Evolutionary conservation across 2,329 filamentous ascomycete genomes (phyloP).

Genomic region (Fusarium pseudograminearum): DNA sequence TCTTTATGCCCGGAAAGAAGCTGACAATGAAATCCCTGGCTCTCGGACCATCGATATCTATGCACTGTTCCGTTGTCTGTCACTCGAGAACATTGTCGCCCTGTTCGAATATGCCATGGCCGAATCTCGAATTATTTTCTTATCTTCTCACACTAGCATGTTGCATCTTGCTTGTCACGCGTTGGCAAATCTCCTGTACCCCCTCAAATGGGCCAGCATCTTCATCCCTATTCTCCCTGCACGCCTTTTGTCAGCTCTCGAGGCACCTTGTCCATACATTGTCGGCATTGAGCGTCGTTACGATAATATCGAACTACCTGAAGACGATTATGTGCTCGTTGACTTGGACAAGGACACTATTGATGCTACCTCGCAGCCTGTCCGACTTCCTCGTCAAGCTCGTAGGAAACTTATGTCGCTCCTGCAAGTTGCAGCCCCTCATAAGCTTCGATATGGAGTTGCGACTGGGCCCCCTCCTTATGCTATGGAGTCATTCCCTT

Average conservation of each 20-base stretch:
- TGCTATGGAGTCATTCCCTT: slow-evolving; percentile 91
- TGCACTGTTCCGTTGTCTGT: slow-evolving; percentile 89
- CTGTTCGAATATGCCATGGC: slow-evolving; percentile 93
- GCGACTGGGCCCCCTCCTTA: slow-evolving; percentile 90
- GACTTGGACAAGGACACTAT: slow-evolving; percentile 93
- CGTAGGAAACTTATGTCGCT: slow-evolving; percentile 89
- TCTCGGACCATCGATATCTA: slow-evolving; percentile 93
- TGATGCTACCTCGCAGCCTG: slow-evolving; percentile 83
- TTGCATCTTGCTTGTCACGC: slow-evolving; percentile 91
- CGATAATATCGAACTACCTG: slow-evolving; percentile 84
- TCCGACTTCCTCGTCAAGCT: slow-evolving; percentile 85
- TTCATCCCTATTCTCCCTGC: slow-evolving; percentile 93
- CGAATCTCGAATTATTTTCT: slow-evolving; percentile 94
- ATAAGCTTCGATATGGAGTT: slow-evolving; percentile 88
- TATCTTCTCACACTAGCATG: slow-evolving; percentile 97
- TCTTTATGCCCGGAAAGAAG: slow-evolving; percentile 93
- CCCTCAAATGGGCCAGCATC: slow-evolving; percentile 91
- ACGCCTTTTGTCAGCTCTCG: slow-evolving; percentile 87
- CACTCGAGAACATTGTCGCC: slow-evolving; percentile 90
- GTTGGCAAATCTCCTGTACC: slow-evolving; percentile 87
- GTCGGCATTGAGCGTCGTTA: slow-evolving; percentile 95
- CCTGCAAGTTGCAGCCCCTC: slow-evolving; percentile 89
- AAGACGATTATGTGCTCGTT: slow-evolving; percentile 95
- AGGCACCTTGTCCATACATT: slow-evolving; percentile 96
- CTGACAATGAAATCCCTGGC: slow-evolving; percentile 90